Evolutionary conservation across 2,329 filamentous ascomycete genomes (phyloP).

Genomic region (Microdochium nivale): DNA sequence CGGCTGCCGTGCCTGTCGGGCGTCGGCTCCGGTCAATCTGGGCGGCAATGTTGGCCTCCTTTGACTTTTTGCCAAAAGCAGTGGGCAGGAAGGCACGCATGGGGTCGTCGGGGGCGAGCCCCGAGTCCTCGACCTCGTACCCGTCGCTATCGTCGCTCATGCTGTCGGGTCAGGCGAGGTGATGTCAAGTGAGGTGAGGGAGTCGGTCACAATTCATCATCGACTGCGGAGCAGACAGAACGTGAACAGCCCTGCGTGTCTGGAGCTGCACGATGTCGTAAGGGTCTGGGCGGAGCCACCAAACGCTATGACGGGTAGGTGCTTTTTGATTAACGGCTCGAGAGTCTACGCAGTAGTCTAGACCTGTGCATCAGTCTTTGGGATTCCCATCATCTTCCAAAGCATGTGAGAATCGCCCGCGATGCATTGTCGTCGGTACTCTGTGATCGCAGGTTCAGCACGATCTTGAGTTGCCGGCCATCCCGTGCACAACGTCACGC

Average conservation of each 20-base stretch:
- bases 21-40: constrained; percentile 77
- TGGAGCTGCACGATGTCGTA: neutral
- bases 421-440: too few species aligned
- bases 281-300: neutral
- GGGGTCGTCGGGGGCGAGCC: constrained; percentile 54
- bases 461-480: too few species aligned
- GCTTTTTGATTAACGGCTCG: too few species aligned
- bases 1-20: constrained; percentile 19
- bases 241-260: neutral
- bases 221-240: neutral
- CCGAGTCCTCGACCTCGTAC: constrained; percentile 41
- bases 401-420: too few species aligned
- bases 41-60: constrained; percentile 63
- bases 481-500: too few species aligned
- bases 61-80: constrained; percentile 76
- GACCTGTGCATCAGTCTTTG: neutral
- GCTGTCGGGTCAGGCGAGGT: neutral
- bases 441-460: too few species aligned
- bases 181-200: constrained; percentile 4
- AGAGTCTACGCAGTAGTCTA: neutral
- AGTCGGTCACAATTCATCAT: neutral
- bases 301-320: too few species aligned
- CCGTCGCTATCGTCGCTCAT: constrained; percentile 56
- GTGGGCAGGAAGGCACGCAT: constrained; percentile 71
- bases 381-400: too few species aligned